A percentile compares a stretch with the other conserved stretches of the same genome.
These are phyloP conservation scores for Gymnopus androsaceus DNA, from an alignment of 1,284 basidiomycete species.

Conservation along the genomic window DNA sequence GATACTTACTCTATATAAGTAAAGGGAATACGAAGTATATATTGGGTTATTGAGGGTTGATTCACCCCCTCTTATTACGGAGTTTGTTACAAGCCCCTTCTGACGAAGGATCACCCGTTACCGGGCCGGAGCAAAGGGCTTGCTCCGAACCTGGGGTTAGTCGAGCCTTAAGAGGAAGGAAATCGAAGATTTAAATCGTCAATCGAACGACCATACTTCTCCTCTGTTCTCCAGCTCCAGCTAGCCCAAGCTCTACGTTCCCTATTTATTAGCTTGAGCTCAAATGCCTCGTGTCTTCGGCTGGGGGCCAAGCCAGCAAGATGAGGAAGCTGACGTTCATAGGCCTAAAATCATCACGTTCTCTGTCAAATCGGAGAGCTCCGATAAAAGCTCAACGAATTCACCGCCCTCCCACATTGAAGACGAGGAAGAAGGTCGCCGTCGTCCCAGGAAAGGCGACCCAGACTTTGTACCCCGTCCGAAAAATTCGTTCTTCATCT, in stretches of 20 bases:
- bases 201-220: neutral
- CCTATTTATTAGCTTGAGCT: neutral
- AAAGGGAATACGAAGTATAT: too few relatives aligned
- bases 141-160: too few relatives aligned
- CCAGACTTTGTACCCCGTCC: slow-evolving; percentile 79
- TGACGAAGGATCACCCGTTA: too few relatives aligned
- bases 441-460: slow-evolving; percentile 31
- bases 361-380: neutral
- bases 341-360: neutral
- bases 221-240: neutral
- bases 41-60: too few relatives aligned
- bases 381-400: neutral
- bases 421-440: neutral
- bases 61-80: too few relatives aligned
- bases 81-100: too few relatives aligned
- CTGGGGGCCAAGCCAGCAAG: slow-evolving; percentile 1
- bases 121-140: too few relatives aligned
- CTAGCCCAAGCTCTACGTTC: neutral
- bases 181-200: neutral
- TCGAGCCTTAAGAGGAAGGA: neutral
- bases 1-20: too few relatives aligned
- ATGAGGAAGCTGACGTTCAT: neutral
- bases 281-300: slow-evolving; percentile 3
- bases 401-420: neutral
- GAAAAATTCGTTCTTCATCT: slow-evolving; percentile 87